phyloP scores from a whole-genome alignment of 2,329 filamentous ascomycete species.

The Parascedosporium putredinis region DNA sequence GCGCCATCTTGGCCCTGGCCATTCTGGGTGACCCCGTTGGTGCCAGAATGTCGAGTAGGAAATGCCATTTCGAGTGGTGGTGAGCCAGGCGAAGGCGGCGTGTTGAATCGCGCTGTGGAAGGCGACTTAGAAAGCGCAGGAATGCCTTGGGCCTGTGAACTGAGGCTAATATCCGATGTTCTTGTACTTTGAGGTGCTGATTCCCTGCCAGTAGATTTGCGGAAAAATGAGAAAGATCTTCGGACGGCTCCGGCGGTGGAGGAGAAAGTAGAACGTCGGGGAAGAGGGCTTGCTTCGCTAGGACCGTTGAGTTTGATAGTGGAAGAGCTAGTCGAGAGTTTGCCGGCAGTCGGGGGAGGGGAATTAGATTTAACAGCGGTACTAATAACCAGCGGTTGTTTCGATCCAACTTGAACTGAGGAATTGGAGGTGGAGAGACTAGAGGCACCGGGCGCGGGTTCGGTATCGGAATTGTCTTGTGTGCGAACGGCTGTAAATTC shows the following conservation, averaged over 20 bases:
- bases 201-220: neutral
- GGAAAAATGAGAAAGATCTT: conserved; percentile 6
- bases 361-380: conserved; percentile 1
- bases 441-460: neutral
- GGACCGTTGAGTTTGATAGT: neutral
- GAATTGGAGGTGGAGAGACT: neutral
- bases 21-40: conserved; percentile 15
- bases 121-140: conserved; percentile 34
- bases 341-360: neutral
- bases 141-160: conserved; percentile 9
- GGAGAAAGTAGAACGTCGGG: conserved; percentile 5
- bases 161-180: conserved; percentile 3
- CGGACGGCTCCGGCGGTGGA: neutral
- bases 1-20: conserved; percentile 16
- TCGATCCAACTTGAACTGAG: neutral
- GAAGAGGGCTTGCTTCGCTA: neutral
- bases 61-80: conserved; percentile 29
- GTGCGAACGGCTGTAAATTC: conserved; percentile 9
- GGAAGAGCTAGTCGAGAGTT: neutral
- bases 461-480: conserved; percentile 8
- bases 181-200: neutral
- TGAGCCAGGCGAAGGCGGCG: conserved; percentile 39
- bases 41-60: conserved; percentile 14
- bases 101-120: conserved; percentile 35
- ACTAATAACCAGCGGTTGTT: conserved; percentile 2